phyloP scores from a whole-genome alignment of 768 basidiomycete genomes.

The Paxillus involutus region DNA sequence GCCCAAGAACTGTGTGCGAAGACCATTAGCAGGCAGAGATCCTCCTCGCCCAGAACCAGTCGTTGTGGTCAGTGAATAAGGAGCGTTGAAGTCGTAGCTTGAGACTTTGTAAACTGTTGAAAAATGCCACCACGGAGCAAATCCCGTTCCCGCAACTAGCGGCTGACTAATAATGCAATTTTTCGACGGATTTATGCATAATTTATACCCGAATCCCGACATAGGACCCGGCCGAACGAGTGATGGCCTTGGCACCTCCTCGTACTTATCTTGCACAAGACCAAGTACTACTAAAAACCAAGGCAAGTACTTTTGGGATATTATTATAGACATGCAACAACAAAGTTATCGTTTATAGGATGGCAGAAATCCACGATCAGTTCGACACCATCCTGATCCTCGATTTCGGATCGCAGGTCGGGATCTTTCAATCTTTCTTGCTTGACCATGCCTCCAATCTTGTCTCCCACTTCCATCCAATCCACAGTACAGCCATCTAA shows the following conservation, averaged over 20 bases:
- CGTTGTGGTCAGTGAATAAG: constrained; percentile 1
- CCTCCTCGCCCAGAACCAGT: constrained; percentile 15
- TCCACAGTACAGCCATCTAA: constrained; percentile 90
- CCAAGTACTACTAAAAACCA: neutral
- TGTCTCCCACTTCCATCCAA: neutral
- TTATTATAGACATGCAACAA: neutral
- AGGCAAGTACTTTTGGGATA: neutral
- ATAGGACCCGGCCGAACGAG: too few species aligned
- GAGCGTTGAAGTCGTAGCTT: neutral
- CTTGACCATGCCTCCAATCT: constrained; percentile 9
- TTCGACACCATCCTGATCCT: constrained; percentile 96
- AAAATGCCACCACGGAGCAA: neutral
- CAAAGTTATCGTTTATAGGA: constrained; percentile 21
- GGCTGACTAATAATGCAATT: neutral
- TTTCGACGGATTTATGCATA: too few species aligned
- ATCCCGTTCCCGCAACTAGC: neutral
- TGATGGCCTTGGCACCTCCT: too few species aligned
- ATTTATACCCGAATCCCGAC: neutral
- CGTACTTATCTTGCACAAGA: neutral
- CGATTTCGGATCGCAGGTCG: constrained; percentile 95
- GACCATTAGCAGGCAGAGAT: constrained; percentile 20
- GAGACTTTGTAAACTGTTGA: neutral
- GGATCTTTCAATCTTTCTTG: constrained; percentile 14
- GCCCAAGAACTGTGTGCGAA: constrained; percentile 21
- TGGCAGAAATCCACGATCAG: constrained; percentile 91